These are phyloP conservation scores for Alternaria postmessia DNA, from an alignment of 2,329 filamentous ascomycete species.

Conservation along the genomic window DNA sequence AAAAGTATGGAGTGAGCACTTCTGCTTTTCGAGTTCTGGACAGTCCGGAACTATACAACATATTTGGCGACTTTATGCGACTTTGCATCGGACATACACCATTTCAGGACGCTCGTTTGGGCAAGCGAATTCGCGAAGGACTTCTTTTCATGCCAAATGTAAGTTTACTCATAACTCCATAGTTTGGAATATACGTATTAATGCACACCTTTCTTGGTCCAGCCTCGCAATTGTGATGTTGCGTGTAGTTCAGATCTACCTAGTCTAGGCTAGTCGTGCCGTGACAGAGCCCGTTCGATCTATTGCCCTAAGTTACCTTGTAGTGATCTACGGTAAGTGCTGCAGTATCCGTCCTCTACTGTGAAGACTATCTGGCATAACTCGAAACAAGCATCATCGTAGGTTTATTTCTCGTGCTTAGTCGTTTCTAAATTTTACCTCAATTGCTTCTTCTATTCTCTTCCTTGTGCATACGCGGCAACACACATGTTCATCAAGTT, in stretches of 20 bases:
- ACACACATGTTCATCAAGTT: neutral
- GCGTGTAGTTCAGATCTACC: neutral
- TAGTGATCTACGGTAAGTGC: neutral
- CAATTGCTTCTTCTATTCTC: neutral
- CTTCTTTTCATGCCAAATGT: conserved; percentile 20
- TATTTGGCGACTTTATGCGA: neutral
- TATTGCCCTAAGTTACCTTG: neutral
- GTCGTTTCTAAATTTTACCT: neutral
- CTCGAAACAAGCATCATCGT: neutral
- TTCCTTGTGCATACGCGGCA: neutral
- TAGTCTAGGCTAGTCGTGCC: neutral
- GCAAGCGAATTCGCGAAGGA: neutral
- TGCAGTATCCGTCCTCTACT: neutral
- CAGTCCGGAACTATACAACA: neutral
- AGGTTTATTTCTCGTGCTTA: neutral
- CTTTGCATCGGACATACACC: neutral
- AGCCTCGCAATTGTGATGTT: conserved; percentile 14
- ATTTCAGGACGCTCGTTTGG: neutral
- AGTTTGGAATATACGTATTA: conserved; percentile 30
- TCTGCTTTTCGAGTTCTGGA: neutral
- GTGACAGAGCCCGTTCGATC: neutral
- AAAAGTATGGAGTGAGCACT: conserved; percentile 63
- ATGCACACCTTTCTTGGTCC: conserved; percentile 13
- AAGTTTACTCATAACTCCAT: conserved; percentile 31
- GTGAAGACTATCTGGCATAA: neutral